Base-by-base conservation (phyloP, 2,329 filamentous ascomycete species). In the Penicillium palitans region DNA sequence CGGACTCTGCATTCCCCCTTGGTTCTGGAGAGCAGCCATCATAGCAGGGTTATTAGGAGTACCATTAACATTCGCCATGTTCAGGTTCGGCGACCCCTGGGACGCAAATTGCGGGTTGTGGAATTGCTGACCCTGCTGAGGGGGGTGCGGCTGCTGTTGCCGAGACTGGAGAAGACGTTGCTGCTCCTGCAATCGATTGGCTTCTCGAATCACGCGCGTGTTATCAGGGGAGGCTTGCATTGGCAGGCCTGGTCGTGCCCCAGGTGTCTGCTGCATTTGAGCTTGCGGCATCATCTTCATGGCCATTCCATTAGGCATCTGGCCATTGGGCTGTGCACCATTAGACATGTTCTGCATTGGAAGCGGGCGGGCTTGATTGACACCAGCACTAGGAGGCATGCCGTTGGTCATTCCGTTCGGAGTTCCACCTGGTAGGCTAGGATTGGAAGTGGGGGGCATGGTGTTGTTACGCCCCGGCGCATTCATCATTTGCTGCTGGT, bases 141-240 rank as follows among this genome's bases (percentile, higher is more conserved):
- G 72, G 27, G 67, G 72, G 50, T 73, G 70, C 24, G 68, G 72
- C 66, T 74, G 75, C 54, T 77, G 76, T 51, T 78, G 76, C 29
- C 76, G 73, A 50, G 75, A 75, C 58, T 89, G 86, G 12, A 88
- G 82, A 42, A 90, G 85, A 44, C 85, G 84, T 55, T 87, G 85
- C 61, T 78, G 77, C 60, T 79, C 75, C 68, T 80, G 79, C 33
- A 81, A 69, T 44, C 78, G 76, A 60, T 72, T 78, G 33, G 77
- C 79, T 69, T 81, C 79, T 47, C 79, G 74, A 37, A 79, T 74
- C 27, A 81, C 75, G 10, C 80, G 77, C 37, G 78, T 71, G 60
- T 79, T 79, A 55, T 81, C 78, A 5, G 79, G 76, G 35, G 77
- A 77, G 9, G 87, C 84, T 67, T 89, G 87, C 66, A 88, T 78